Conservation (phyloP, 306 rosid genomes). For the Boehmeria nivea region DNA sequence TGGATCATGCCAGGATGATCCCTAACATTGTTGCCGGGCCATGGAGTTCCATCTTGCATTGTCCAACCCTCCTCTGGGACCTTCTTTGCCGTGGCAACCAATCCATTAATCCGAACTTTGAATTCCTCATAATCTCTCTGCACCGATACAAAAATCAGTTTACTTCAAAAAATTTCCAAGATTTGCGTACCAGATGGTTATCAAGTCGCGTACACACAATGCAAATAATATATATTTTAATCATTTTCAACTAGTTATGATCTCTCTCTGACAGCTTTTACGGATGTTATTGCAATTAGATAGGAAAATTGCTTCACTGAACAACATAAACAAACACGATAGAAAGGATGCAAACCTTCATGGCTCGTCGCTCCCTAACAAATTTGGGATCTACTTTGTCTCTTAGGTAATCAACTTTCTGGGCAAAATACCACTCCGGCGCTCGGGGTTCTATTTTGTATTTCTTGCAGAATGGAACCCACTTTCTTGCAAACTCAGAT, state of each 20-base stretch:
- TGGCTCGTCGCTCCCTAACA: constrained; percentile 77
- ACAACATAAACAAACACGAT: background rate
- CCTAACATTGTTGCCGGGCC: constrained; percentile 91
- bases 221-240: background rate
- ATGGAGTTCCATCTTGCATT: constrained; percentile 95
- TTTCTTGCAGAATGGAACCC: constrained; percentile 96
- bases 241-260: background rate
- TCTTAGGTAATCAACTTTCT: constrained; percentile 70
- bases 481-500: constrained; percentile 88
- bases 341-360: constrained; percentile 48
- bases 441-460: constrained; percentile 81
- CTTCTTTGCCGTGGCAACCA: constrained; percentile 80
- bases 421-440: constrained; percentile 90
- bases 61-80: constrained; percentile 99
- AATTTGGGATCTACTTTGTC: constrained; percentile 78
- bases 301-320: background rate
- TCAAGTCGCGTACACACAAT: too few relatives aligned
- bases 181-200: too few relatives aligned
- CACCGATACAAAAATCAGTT: constrained; percentile 21
- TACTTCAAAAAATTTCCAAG: constrained; percentile 13
- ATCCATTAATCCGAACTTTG: constrained; percentile 71
- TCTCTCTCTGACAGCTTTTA: background rate
- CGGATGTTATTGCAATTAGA: too few relatives aligned
- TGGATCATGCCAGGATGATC: constrained; percentile 99
- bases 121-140: constrained; percentile 94